phyloP scores from a whole-genome alignment of 2,329 filamentous ascomycete genomes.

The Colletotrichum cuscutae region DNA sequence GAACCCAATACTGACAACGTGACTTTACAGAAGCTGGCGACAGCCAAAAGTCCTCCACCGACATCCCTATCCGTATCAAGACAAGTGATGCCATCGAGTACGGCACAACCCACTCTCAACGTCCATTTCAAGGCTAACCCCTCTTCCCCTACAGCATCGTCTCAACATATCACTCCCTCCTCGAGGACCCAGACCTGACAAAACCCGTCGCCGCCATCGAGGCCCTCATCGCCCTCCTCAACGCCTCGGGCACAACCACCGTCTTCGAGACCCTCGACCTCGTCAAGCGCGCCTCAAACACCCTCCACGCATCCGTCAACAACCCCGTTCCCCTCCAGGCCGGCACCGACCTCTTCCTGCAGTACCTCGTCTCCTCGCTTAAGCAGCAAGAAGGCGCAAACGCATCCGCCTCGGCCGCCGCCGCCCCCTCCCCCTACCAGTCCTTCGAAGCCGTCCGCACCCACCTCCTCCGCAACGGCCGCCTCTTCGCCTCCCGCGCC shows the following conservation, averaged over 20 bases:
- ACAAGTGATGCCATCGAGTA: conserved; percentile 47
- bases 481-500: conserved; percentile 86
- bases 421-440: conserved; percentile 41
- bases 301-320: conserved; percentile 80
- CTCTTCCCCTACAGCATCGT: conserved; percentile 59
- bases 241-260: conserved; percentile 81
- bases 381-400: conserved; percentile 59
- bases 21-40: conserved; percentile 8
- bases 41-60: conserved; percentile 4
- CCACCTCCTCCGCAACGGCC: conserved; percentile 86
- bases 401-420: conserved; percentile 26
- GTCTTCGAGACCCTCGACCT: conserved; percentile 94
- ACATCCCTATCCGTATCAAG: conserved; percentile 40
- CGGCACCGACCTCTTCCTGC: conserved; percentile 94
- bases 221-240: conserved; percentile 87
- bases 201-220: conserved; percentile 97
- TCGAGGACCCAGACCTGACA: conserved; percentile 83
- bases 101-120: background rate
- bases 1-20: background rate
- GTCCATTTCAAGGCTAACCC: background rate
- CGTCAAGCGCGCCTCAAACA: conserved; percentile 79
- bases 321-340: conserved; percentile 94
- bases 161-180: conserved; percentile 63
- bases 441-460: conserved; percentile 84
- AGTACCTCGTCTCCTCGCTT: conserved; percentile 85